Conservation (phyloP, 139 green algal genomes). For the Pedinophyceae sp. region DNA sequence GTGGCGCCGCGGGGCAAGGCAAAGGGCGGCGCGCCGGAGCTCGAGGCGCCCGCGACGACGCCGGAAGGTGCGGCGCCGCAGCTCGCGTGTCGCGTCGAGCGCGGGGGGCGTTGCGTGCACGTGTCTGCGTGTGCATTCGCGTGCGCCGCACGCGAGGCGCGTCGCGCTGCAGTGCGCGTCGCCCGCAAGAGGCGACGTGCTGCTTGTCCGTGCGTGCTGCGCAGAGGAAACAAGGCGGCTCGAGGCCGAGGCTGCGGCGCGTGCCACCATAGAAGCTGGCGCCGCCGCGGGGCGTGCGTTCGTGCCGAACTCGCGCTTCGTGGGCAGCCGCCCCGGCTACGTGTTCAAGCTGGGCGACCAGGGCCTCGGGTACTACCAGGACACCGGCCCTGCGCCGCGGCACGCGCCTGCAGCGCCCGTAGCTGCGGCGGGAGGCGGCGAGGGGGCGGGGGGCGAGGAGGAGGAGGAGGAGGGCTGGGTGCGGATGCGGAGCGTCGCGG, state of each 20-base stretch:
- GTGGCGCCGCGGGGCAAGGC: background rate
- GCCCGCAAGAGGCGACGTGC: no score
- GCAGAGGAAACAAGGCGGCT: no score
- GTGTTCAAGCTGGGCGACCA: constrained; percentile 44
- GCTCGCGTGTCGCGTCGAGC: background rate
- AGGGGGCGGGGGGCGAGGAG: background rate
- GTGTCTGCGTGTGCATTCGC: no score
- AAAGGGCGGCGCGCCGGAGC: no score
- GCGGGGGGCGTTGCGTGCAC: no score
- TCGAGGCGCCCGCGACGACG: background rate
- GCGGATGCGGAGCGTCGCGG: constrained; percentile 69
- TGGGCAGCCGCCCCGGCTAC: constrained; percentile 32
- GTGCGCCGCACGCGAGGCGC: no score
- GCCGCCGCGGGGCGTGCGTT: no score
- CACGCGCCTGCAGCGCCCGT: background rate
- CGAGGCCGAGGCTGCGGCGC: no score
- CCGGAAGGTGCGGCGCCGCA: background rate
- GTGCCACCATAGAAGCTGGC: no score
- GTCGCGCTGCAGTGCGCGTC: no score
- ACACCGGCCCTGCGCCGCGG: constrained; percentile 20
- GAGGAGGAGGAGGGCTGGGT: constrained; percentile 35
- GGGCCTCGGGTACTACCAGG: constrained; percentile 67
- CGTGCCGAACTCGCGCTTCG: constrained; percentile 32
- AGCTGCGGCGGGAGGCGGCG: background rate
- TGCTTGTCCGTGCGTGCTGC: no score